Base-by-base conservation (phyloP, 768 basidiomycete genomes). In the Lactifluus volemus region DNA sequence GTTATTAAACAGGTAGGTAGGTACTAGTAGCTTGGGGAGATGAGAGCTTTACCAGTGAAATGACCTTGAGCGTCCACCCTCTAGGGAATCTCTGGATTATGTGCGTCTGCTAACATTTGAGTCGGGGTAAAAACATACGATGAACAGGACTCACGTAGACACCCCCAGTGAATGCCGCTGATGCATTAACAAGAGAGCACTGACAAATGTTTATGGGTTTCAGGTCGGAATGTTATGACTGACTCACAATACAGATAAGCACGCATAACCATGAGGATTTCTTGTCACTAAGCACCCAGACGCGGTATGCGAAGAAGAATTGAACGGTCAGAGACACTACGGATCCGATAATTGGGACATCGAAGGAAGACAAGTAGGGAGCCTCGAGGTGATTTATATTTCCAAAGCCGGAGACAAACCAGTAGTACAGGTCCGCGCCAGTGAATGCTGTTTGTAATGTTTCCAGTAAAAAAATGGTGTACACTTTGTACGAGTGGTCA, bases 371-470 rank as follows among this genome's bases (percentile, higher is more conserved):
- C 12, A 25, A 0, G 9, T 38, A 21, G 1, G 60, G 50, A n/a
- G 30, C 4, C 5, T 1, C 5, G 14, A 61, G 36, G 44, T 17
- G 49, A 0, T 48, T 25, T 17, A 61, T 15, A 12, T 47, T 32
- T 2, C 60, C 60, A 29, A 58, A 62, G 30, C 55, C 61, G 0
- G 61, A 53, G 19, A 29, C 45, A 19, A 58, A 62, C 50, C 61
- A 48, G 19, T 58, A 19, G 51, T 62, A 62, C n/a, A 58, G 6
- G 55, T 62, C 61, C 3, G 15, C 25, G 10, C 55, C 55, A 29
- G 10, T 49, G 6, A 62, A 29, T 10, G 36, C 45, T 1, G 61
- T 62, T 10, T 62, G 55, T 32, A 58, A 1, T 8, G 61, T 58
- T n/a, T 62, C 61, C 0, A 58, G 0, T 0, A 58, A 39, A 19